Percentiles rank a stretch among this genome's conserved stretches.
These are phyloP conservation scores for Atkinsonella hypoxylon DNA, from an alignment of 2,329 filamentous ascomycete genomes.

Conservation along the genomic window DNA sequence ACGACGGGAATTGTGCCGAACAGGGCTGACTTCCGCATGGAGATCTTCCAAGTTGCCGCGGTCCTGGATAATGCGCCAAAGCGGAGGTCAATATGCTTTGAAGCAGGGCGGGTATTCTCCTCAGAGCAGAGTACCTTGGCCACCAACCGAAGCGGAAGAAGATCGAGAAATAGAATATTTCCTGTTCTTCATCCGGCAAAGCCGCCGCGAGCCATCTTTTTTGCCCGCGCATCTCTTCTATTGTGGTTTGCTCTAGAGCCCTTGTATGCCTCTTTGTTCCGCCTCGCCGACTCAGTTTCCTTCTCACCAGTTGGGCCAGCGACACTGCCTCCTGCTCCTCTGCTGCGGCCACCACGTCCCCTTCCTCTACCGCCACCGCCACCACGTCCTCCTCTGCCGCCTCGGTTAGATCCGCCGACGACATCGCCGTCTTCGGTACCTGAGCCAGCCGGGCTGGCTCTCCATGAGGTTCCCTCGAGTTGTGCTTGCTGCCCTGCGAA, in stretches of 20 bases:
- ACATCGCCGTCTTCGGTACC: slow-evolving; percentile 45
- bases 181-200: slow-evolving; percentile 21
- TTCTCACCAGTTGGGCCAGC: slow-evolving; percentile 56
- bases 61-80: not conserved
- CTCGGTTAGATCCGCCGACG: slow-evolving; percentile 26
- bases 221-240: slow-evolving; percentile 57
- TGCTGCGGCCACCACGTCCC: slow-evolving; percentile 24
- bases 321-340: slow-evolving; percentile 38
- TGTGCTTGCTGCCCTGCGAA: slow-evolving; percentile 56
- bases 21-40: not conserved
- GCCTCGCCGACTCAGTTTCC: slow-evolving; percentile 57
- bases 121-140: not conserved
- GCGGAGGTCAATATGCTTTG: slow-evolving; percentile 9
- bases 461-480: slow-evolving; percentile 55
- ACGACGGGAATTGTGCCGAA: slow-evolving; percentile 15
- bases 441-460: slow-evolving; percentile 37
- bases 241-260: slow-evolving; percentile 77
- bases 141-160: slow-evolving; percentile 11
- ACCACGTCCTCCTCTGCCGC: slow-evolving; percentile 16
- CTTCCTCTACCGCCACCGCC: slow-evolving; percentile 37
- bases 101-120: slow-evolving; percentile 5
- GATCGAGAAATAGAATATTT: slow-evolving; percentile 4
- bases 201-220: slow-evolving; percentile 48
- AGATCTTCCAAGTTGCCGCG: not conserved
- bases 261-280: slow-evolving; percentile 74